These are phyloP conservation scores for Cupressus sempervirens DNA, from an alignment of 75 land plant species.

Conservation along the genomic window DNA sequence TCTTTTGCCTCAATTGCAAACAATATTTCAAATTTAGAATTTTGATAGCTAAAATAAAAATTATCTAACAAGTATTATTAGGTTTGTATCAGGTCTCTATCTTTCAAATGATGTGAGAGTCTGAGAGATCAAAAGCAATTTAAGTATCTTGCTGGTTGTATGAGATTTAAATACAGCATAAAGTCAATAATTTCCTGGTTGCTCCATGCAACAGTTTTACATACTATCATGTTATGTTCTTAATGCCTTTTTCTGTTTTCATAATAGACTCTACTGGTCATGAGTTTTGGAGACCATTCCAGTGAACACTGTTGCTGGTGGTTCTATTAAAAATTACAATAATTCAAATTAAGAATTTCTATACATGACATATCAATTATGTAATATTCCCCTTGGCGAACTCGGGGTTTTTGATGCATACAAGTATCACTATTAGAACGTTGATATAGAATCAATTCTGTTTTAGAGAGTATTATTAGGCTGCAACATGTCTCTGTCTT, in stretches of 20 bases:
- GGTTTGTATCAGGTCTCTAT: background rate
- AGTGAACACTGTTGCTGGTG: too few relatives aligned
- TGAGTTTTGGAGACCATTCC: background rate
- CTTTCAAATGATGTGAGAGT: background rate
- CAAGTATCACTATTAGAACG: too few relatives aligned
- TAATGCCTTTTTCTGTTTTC: background rate
- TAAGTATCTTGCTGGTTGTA: background rate
- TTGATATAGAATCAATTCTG: too few relatives aligned
- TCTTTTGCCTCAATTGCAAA: background rate
- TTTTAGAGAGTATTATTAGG: too few relatives aligned
- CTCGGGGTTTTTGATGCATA: too few relatives aligned
- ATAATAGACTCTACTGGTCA: background rate
- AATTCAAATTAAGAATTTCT: too few relatives aligned
- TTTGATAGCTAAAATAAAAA: background rate
- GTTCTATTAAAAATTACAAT: too few relatives aligned
- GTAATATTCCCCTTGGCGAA: too few relatives aligned
- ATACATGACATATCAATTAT: too few relatives aligned
- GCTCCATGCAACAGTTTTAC: background rate
- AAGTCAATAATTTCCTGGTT: background rate
- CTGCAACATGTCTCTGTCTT: too few relatives aligned
- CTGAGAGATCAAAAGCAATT: background rate
- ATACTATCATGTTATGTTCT: background rate
- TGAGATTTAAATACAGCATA: too few relatives aligned
- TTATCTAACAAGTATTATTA: background rate
- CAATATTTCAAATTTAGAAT: background rate